A percentile compares a stretch with the other conserved stretches of the same genome.
These are phyloP conservation scores for Acanthochlamys bracteata DNA, from an alignment of 106 monocot genomes.

Conservation along the genomic window DNA sequence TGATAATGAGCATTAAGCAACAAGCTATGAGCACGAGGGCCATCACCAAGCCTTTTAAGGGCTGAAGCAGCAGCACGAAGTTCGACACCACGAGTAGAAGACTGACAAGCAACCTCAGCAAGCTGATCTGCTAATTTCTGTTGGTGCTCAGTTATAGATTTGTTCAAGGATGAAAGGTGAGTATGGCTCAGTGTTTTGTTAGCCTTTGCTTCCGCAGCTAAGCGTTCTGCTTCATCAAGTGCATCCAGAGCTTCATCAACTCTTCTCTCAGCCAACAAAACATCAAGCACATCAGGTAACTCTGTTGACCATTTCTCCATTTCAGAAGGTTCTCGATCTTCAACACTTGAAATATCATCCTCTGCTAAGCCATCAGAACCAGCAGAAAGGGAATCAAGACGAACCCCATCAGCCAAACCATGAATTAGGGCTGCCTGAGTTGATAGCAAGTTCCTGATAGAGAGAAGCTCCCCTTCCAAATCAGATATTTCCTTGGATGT, in stretches of 20 bases:
- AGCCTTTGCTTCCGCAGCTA: constrained; percentile 55
- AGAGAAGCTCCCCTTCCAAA: constrained; percentile 91
- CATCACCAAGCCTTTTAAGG: constrained; percentile 93
- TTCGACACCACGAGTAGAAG: constrained; percentile 90
- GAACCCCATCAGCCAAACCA: constrained; percentile 83
- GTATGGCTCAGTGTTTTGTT: constrained; percentile 24
- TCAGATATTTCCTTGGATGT: constrained; percentile 97
- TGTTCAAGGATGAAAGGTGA: constrained; percentile 25
- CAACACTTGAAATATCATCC: constrained; percentile 33
- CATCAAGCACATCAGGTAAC: constrained; percentile 84
- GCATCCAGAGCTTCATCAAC: constrained; percentile 91
- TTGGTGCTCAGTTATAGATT: constrained; percentile 42
- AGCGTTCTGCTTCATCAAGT: constrained; percentile 74
- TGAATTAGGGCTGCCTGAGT: constrained; percentile 82
- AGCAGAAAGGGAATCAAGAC: constrained; percentile 54
- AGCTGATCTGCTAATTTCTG: constrained; percentile 80
- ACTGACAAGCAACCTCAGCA: constrained; percentile 89
- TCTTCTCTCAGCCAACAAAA: constrained; percentile 89
- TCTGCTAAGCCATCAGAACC: constrained; percentile 31
- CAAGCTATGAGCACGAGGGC: constrained; percentile 71
- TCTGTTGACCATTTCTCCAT: constrained; percentile 73
- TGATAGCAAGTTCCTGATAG: constrained; percentile 78
- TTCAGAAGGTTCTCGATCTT: constrained; percentile 75
- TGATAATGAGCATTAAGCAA: constrained; percentile 77
- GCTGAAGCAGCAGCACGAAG: constrained; percentile 82